Evolutionary conservation across 1,284 basidiomycete species (phyloP), one percentile per base, ranked within the genome.

Genomic region (Trichosporon sp.): DNA sequence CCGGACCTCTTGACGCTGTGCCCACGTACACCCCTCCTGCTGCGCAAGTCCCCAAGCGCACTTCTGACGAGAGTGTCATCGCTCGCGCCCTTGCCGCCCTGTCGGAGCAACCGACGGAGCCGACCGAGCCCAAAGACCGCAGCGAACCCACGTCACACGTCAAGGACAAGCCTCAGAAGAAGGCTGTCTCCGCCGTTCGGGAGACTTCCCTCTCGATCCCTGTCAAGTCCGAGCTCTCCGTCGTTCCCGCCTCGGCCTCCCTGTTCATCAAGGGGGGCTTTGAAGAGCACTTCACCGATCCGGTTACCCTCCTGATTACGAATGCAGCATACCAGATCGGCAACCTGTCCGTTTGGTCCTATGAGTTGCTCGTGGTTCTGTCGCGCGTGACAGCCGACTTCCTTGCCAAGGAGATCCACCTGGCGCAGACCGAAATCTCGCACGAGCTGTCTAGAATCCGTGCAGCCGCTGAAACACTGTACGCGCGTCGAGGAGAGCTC

Each of bases 261-360:
- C 6, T 37, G 31, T 63, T n/a, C 59, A 37, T 63, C 59, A 63
- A 63, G 35, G 31, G 37, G 14, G 59, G n/a, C 16, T 5, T 63
- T 12, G 59, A 63, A 32, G 59, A 63, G 59, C 59, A 63, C 59
- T 63, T 63, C 32, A 35, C 59, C 32, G 59, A 63, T 11, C 59
- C 59, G 16, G 21, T 63, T 7, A 35, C 59, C 31, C 14, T n/a
- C 5, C 16, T 63, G 59, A 63, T 32, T 5, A 63, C 7, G 59
- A 63, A 63, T 16, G 32, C 35, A 2, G 6, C 8, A 2, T 35
- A 63, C 31, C 59, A 63, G 32, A 16, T 63, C 59, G 21, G 32
- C 35, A 63, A 63, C 31, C 32, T 63, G 12, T 35, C 59, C 2
- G 59, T 35, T 32, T 63, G 59, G 59, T 63, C 59, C 4, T 63